phyloP scores from a whole-genome alignment of 352 stramenopile genomes.

The Globisporangium orthogonon region DNA sequence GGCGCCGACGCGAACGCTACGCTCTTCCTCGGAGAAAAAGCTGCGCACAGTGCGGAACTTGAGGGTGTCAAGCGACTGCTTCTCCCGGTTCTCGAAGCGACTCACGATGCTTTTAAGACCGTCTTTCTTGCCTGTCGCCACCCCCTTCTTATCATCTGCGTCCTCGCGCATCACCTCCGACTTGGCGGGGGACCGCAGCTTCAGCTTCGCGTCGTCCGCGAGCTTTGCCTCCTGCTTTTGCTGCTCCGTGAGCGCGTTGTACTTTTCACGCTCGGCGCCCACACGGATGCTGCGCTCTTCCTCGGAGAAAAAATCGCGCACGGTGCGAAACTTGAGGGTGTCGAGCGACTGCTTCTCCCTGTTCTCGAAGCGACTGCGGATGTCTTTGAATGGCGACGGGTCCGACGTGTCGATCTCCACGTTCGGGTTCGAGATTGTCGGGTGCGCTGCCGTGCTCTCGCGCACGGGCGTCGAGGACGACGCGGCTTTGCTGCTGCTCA shows the following conservation, averaged over 20 bases:
- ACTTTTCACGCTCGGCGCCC: slow-evolving; percentile 43
- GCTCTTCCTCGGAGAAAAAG: slow-evolving; percentile 42
- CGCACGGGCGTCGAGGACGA: background rate
- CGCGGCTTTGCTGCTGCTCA: background rate
- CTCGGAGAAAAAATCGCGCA: slow-evolving; percentile 41
- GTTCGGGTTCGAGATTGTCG: slow-evolving; percentile 6
- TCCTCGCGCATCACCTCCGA: background rate
- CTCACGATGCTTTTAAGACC: slow-evolving; percentile 6
- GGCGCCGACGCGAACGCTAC: slow-evolving; percentile 36
- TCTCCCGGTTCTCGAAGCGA: slow-evolving; percentile 12
- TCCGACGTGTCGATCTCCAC: slow-evolving; percentile 24
- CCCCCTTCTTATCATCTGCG: background rate
- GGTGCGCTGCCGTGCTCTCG: background rate
- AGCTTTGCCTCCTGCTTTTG: slow-evolving; percentile 24
- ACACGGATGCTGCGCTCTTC: slow-evolving; percentile 40
- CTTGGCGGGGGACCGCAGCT: background rate
- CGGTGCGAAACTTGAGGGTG: slow-evolving; percentile 41
- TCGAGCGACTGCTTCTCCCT: slow-evolving; percentile 40
- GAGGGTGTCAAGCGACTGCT: slow-evolving; percentile 40
- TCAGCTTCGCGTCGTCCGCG: slow-evolving; percentile 6
- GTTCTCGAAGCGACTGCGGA: slow-evolving; percentile 43
- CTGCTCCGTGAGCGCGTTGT: slow-evolving; percentile 42
- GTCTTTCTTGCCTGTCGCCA: background rate
- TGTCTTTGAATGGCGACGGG: slow-evolving; percentile 26
- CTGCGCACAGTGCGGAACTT: slow-evolving; percentile 47